phyloP scores from a whole-genome alignment of 805 yeast species.

The Saccharomycopsis malanga region DNA sequence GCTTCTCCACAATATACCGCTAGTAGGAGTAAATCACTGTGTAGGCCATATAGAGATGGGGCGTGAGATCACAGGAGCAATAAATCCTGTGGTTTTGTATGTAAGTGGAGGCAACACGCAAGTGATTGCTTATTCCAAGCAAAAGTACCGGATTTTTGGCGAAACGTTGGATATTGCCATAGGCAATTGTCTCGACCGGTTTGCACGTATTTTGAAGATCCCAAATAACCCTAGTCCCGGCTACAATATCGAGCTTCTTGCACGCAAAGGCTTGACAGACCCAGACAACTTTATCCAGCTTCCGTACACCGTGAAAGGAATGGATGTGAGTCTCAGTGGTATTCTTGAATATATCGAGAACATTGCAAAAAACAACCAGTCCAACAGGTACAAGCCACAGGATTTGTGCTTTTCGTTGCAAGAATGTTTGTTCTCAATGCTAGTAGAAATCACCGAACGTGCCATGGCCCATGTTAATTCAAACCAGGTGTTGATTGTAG shows the following conservation, averaged over 20 bases:
- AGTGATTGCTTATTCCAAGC: constrained; percentile 92
- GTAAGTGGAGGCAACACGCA: constrained; percentile 99
- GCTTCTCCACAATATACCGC: constrained; percentile 72
- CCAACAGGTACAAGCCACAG: constrained; percentile 55
- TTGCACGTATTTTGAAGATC: constrained; percentile 84
- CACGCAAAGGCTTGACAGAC: constrained; percentile 48
- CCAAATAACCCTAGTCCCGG: constrained; percentile 97
- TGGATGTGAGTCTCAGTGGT: constrained; percentile 97
- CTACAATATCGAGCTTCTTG: constrained; percentile 91
- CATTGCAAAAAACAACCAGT: constrained; percentile 49
- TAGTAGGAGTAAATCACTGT: constrained; percentile 95
- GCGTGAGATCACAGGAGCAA: constrained; percentile 94
- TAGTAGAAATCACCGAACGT: constrained; percentile 94
- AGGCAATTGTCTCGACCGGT: constrained; percentile 93
- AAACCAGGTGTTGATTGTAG: constrained; percentile 86
- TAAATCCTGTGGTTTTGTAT: constrained; percentile 92
- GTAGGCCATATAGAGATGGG: constrained; percentile 99
- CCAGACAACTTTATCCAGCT: constrained; percentile 51
- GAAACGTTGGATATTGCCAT: constrained; percentile 97
- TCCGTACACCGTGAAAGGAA: constrained; percentile 97
- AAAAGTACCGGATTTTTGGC: constrained; percentile 95
- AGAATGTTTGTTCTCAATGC: constrained; percentile 89
- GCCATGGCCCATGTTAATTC: constrained; percentile 97
- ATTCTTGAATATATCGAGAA: constrained; percentile 79
- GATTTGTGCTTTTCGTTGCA: constrained; percentile 92